Evolutionary conservation across 768 basidiomycete species (phyloP).

Genomic region (Psilocybe cubensis): DNA sequence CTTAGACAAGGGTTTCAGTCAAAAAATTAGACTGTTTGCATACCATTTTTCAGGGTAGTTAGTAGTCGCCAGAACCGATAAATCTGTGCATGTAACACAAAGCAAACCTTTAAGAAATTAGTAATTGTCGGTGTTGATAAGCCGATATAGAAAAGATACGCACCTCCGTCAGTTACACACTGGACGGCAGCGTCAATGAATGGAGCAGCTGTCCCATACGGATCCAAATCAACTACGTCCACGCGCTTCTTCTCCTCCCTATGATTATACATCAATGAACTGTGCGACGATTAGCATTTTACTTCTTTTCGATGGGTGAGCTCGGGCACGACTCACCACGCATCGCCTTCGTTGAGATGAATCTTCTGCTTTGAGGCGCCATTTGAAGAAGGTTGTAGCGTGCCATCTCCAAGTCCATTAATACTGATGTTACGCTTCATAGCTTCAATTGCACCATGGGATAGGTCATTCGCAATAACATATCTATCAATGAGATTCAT

Average conservation of each 20-base stretch:
- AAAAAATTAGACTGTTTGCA: slow-evolving; percentile 8
- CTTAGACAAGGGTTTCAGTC: background rate
- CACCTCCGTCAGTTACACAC: slow-evolving; percentile 85
- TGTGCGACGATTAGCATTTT: slow-evolving; percentile 29
- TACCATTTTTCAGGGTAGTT: slow-evolving; percentile 99
- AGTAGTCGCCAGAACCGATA: slow-evolving; percentile 89
- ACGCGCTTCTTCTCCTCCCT: slow-evolving; percentile 74
- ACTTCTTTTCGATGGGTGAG: background rate
- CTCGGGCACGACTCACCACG: slow-evolving; percentile 61
- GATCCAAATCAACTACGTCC: slow-evolving; percentile 97
- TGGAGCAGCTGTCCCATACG: slow-evolving; percentile 96
- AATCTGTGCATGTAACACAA: slow-evolving; percentile 96
- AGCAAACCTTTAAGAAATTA: slow-evolving; percentile 66
- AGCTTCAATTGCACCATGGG: slow-evolving; percentile 76
- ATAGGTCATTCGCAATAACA: slow-evolving; percentile 95
- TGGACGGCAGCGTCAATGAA: slow-evolving; percentile 97
- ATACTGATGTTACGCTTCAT: slow-evolving; percentile 86
- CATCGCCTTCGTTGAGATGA: slow-evolving; percentile 90
- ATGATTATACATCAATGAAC: slow-evolving; percentile 90
- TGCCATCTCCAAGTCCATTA: slow-evolving; percentile 65
- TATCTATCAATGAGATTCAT: slow-evolving; percentile 52
- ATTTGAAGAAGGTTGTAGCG: slow-evolving; percentile 24
- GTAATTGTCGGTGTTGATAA: background rate
- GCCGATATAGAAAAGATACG: slow-evolving; percentile 20
- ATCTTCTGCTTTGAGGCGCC: slow-evolving; percentile 53